phyloP scores from a whole-genome alignment of 495 filamentous ascomycete genomes.

The Neohortaea acidophila region DNA sequence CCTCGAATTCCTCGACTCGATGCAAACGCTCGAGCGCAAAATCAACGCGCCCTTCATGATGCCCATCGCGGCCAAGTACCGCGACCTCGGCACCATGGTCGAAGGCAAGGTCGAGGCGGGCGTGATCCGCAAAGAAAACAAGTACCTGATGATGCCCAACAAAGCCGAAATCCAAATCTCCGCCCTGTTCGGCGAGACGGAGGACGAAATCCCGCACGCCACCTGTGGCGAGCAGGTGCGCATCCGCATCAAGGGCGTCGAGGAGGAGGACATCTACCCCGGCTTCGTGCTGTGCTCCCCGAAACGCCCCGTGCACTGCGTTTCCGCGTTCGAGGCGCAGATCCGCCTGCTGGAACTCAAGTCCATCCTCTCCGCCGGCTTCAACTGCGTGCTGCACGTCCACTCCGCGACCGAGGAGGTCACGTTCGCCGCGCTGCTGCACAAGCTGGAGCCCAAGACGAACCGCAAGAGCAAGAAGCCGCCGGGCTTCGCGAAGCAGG shows the following conservation, averaged over 20 bases:
- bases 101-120: constrained; percentile 96
- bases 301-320: constrained; percentile 81
- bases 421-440: constrained; percentile 68
- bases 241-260: constrained; percentile 76
- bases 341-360: constrained; percentile 91
- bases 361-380: constrained; percentile 78
- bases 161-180: constrained; percentile 61
- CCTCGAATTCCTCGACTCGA: constrained; percentile 79
- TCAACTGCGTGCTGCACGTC: constrained; percentile 81
- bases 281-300: constrained; percentile 92
- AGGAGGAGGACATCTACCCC: constrained; percentile 95
- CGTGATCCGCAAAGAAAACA: constrained; percentile 71
- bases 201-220: constrained; percentile 69
- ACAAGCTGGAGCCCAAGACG: constrained; percentile 96
- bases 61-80: constrained; percentile 88
- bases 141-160: constrained; percentile 87
- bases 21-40: constrained; percentile 87
- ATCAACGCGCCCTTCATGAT: constrained; percentile 99
- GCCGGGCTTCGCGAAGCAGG: constrained; percentile 81
- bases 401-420: constrained; percentile 92
- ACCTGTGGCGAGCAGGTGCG: constrained; percentile 93
- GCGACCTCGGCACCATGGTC: constrained; percentile 92
- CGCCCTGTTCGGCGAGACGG: constrained; percentile 85
- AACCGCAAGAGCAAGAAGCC: constrained; percentile 80
- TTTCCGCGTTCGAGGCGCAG: constrained; percentile 84